Evolutionary conservation across 1,284 basidiomycete species (phyloP).

Genomic region (Termitomyces sp.): DNA sequence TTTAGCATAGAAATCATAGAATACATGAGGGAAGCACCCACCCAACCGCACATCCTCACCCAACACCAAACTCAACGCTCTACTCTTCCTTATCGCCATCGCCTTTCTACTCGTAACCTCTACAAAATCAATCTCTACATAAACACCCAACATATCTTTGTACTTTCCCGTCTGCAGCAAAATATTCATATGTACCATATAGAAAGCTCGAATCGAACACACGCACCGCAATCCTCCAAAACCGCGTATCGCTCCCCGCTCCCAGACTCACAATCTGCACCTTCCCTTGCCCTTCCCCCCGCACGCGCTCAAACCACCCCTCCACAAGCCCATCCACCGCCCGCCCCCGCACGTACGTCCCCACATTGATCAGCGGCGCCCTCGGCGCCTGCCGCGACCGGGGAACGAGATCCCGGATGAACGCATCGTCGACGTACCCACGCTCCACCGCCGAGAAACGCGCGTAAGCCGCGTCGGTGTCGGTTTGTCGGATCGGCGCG

Average conservation of each 20-base stretch:
- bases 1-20: constrained; percentile 9
- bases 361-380: constrained; percentile 94
- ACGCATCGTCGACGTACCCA: too few relatives aligned
- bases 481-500: too few relatives aligned
- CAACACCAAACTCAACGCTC: constrained; percentile 50
- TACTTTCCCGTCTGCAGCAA: constrained; percentile 45
- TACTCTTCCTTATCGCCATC: constrained; percentile 72
- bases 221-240: constrained; percentile 85
- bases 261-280: constrained; percentile 88
- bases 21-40: not conserved
- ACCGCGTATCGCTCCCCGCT: constrained; percentile 90
- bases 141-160: constrained; percentile 48
- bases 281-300: constrained; percentile 28
- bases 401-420: too few relatives aligned
- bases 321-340: constrained; percentile 80
- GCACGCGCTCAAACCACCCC: constrained; percentile 55
- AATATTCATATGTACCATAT: too few relatives aligned
- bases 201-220: constrained; percentile 7
- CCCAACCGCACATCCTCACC: constrained; percentile 34
- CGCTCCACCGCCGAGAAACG: too few relatives aligned
- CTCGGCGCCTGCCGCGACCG: too few relatives aligned
- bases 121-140: constrained; percentile 89
- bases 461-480: too few relatives aligned
- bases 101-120: constrained; percentile 83
- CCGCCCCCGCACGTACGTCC: constrained; percentile 82